These are phyloP conservation scores for Decorospora gaudefroyi DNA, from an alignment of 2,329 filamentous ascomycete species.

Conservation along the genomic window DNA sequence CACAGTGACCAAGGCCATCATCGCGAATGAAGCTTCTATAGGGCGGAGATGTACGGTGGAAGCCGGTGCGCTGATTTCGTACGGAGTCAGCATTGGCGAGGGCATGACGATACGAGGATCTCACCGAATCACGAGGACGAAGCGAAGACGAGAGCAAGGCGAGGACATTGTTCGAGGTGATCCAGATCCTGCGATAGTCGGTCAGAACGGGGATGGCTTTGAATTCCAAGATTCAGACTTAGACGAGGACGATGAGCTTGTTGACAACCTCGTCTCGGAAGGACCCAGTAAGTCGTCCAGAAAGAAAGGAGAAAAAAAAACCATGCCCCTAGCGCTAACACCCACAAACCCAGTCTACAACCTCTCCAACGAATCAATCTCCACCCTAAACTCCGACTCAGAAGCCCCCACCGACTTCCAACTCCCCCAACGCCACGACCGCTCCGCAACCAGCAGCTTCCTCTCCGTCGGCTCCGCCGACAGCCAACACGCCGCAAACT, in stretches of 20 bases:
- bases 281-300: slow-evolving; percentile 44
- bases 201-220: slow-evolving; percentile 63
- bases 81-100: slow-evolving; percentile 72
- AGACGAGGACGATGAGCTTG: slow-evolving; percentile 64
- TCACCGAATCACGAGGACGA: slow-evolving; percentile 54
- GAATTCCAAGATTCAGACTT: slow-evolving; percentile 63
- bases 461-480: slow-evolving; percentile 72
- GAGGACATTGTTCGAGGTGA: slow-evolving; percentile 45
- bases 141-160: slow-evolving; percentile 52
- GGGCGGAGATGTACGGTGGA: slow-evolving; percentile 72
- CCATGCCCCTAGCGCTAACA: no score
- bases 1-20: slow-evolving; percentile 70
- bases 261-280: slow-evolving; percentile 47
- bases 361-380: slow-evolving; percentile 63
- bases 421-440: slow-evolving; percentile 53
- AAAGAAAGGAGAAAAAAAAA: not conserved
- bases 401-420: slow-evolving; percentile 51
- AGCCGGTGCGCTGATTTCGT: slow-evolving; percentile 77
- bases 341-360: slow-evolving; percentile 54
- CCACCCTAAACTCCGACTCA: slow-evolving; percentile 62
- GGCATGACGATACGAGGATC: slow-evolving; percentile 54
- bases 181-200: slow-evolving; percentile 60
- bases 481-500: slow-evolving; percentile 60
- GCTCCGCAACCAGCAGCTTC: slow-evolving; percentile 71
- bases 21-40: slow-evolving; percentile 73